A percentile compares a stretch with the other conserved stretches of the same genome.
Conservation (phyloP, 148 eudicot species). For the Chenopodium formosanum region DNA sequence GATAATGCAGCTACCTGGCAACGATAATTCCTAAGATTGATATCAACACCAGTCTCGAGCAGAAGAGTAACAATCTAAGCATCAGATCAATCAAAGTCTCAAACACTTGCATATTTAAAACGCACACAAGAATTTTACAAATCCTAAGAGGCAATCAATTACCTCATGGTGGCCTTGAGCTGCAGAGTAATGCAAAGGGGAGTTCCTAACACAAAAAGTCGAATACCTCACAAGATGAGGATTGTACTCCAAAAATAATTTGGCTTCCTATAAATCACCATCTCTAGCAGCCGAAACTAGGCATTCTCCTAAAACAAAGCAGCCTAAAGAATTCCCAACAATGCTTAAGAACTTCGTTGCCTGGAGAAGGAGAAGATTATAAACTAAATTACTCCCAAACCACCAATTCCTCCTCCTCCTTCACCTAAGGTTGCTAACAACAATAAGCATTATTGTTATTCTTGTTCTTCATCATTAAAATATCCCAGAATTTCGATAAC, state of each 20-base stretch:
- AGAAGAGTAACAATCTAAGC: constrained; percentile 74
- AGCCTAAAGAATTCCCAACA: constrained; percentile 91
- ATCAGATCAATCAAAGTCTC: constrained; percentile 19
- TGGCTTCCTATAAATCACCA: constrained; percentile 95
- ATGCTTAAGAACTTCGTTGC: constrained; percentile 62
- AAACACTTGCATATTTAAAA: neutral
- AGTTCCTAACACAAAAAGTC: constrained; percentile 84
- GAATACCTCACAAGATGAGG: constrained; percentile 84
- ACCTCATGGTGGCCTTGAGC: constrained; percentile 99
- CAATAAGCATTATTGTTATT: constrained; percentile 7
- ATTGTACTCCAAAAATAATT: constrained; percentile 77
- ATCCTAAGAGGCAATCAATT: neutral
- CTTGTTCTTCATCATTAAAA: constrained; percentile 8
- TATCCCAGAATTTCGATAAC: constrained; percentile 9
- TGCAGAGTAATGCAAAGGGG: constrained; percentile 92
- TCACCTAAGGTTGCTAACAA: neutral
- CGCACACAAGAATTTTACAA: neutral
- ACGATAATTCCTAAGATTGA: constrained; percentile 84
- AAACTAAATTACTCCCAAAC: neutral
- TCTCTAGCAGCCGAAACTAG: constrained; percentile 93
- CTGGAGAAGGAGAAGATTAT: constrained; percentile 8
- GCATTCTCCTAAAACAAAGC: constrained; percentile 89
- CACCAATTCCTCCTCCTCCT: constrained; percentile 6
- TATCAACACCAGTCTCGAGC: constrained; percentile 91
- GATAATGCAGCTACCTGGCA: constrained; percentile 64